Evolutionary conservation across 805 yeast genomes (phyloP).

Genomic region (Wickerhamomyces subpelliculosus): DNA sequence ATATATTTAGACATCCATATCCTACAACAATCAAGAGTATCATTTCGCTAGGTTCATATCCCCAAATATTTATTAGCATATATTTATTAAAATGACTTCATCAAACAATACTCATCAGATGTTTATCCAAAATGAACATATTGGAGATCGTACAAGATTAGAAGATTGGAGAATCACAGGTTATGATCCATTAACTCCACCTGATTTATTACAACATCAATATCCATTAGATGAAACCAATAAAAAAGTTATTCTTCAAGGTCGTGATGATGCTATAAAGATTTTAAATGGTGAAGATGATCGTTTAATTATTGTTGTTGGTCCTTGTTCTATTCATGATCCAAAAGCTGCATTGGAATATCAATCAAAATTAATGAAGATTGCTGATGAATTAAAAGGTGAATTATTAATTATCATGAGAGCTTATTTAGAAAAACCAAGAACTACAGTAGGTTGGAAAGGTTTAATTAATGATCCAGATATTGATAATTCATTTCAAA

Average conservation of each 20-base stretch:
- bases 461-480: slow-evolving; percentile 97
- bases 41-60: too few relatives aligned
- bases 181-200: slow-evolving; percentile 93
- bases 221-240: slow-evolving; percentile 58
- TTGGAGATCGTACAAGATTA: slow-evolving; percentile 74
- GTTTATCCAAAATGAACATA: slow-evolving; percentile 80
- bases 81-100: too few relatives aligned
- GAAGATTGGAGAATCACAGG: slow-evolving; percentile 81
- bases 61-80: too few relatives aligned
- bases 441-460: slow-evolving; percentile 99
- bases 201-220: slow-evolving; percentile 86
- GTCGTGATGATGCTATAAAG: slow-evolving; percentile 68
- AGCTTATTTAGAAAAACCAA: slow-evolving; percentile 95
- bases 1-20: too few relatives aligned
- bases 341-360: slow-evolving; percentile 89
- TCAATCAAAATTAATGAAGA: slow-evolving; percentile 54
- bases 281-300: slow-evolving; percentile 81
- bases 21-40: too few relatives aligned
- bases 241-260: slow-evolving; percentile 58
- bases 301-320: slow-evolving; percentile 81
- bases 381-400: slow-evolving; percentile 55
- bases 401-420: slow-evolving; percentile 91
- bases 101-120: slow-evolving; percentile 30
- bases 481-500: slow-evolving; percentile 84
- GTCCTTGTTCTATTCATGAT: slow-evolving; percentile 97